These are phyloP conservation scores for Leptomonas pyrrhocoris DNA, from an alignment of 208 protist species.

Conservation along the genomic window DNA sequence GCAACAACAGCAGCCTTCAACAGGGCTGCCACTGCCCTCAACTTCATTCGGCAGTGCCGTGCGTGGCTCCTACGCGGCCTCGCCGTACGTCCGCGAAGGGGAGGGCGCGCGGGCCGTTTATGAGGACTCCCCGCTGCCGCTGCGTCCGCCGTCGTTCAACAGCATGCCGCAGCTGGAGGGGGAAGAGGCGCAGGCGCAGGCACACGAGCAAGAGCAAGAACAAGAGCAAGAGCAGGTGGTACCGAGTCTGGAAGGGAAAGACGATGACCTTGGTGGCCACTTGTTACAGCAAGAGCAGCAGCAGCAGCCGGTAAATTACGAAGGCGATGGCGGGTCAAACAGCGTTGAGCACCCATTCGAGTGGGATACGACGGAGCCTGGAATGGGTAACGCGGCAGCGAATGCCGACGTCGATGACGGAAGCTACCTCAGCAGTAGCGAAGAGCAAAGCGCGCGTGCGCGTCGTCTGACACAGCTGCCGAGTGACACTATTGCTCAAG, in stretches of 20 bases:
- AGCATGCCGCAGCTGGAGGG: constrained; percentile 10
- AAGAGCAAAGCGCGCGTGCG: background rate
- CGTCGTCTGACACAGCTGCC: constrained; percentile 12
- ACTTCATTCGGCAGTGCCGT: background rate
- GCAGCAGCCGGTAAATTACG: background rate
- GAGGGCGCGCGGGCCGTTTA: constrained; percentile 3
- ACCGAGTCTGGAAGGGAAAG: background rate
- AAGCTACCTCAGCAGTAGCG: background rate
- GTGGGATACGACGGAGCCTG: background rate
- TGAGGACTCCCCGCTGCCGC: constrained; percentile 31
- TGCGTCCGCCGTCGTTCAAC: constrained; percentile 24
- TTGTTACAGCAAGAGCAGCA: background rate
- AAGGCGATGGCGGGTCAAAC: background rate
- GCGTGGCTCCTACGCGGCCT: constrained; percentile 27
- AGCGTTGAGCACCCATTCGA: background rate
- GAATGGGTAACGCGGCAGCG: background rate
- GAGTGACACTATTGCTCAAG: background rate
- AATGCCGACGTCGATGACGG: background rate
- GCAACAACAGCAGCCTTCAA: background rate
- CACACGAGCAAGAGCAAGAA: too few relatives aligned
- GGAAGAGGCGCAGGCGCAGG: constrained; percentile 4
- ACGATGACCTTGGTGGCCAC: background rate
- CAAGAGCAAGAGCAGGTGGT: background rate
- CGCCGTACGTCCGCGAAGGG: constrained; percentile 25
- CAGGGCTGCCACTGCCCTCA: background rate